Percentiles rank a stretch among this genome's conserved stretches.
Conservation (phyloP, 2,329 filamentous ascomycete genomes). For the Leptographium procerum region DNA sequence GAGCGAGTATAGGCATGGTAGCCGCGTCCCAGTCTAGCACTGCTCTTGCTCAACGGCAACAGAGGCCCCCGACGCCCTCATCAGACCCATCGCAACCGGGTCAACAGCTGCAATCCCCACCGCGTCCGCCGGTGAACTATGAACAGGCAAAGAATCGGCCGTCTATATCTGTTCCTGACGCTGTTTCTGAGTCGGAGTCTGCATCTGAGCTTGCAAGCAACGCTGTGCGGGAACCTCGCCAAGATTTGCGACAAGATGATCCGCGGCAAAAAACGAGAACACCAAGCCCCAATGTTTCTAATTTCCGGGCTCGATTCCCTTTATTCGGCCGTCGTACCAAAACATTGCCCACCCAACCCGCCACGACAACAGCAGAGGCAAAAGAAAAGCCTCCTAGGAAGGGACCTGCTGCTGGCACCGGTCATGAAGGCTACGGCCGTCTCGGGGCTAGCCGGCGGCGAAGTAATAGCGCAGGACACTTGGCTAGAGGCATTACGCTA, state of each 20-base stretch:
- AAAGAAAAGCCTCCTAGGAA: conserved; percentile 51
- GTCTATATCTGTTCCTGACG: neutral
- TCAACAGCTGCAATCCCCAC: neutral
- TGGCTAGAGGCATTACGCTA: conserved; percentile 31
- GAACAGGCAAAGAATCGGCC: neutral
- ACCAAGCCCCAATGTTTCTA: conserved; percentile 45
- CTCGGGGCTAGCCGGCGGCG: conserved; percentile 50
- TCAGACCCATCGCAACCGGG: neutral
- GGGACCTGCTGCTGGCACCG: conserved; percentile 83
- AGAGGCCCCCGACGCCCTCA: neutral
- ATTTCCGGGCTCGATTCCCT: conserved; percentile 57
- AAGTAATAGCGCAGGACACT: conserved; percentile 46
- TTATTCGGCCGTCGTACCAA: conserved; percentile 68
- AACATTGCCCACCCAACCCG: conserved; percentile 31
- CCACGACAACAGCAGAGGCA: conserved; percentile 35
- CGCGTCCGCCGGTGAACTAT: neutral
- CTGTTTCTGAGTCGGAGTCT: neutral
- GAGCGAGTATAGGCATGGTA: conserved; percentile 25
- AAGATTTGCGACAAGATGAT: neutral
- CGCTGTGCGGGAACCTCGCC: neutral
- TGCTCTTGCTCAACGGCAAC: conserved; percentile 6
- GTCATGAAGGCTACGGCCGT: conserved; percentile 75
- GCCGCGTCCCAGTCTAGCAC: neutral
- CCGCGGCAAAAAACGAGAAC: conserved; percentile 23
- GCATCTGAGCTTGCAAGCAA: no score